A percentile compares a stretch with the other conserved stretches of the same genome.
Conservation (phyloP, 352 stramenopile genomes). For the Blastocystis sp. region DNA sequence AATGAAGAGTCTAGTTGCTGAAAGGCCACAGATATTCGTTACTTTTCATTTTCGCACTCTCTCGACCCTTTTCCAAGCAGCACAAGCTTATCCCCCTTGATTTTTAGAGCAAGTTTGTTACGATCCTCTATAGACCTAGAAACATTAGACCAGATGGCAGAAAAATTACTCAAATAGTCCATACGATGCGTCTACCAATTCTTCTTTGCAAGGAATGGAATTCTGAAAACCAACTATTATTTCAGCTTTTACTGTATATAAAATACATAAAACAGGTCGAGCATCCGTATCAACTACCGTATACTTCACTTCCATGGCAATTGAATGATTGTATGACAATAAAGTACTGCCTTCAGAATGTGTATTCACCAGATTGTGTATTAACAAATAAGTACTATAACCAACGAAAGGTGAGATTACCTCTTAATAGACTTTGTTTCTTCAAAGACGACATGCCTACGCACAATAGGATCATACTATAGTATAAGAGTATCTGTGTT, state of each 20-base stretch:
- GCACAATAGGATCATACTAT: constrained; percentile 62
- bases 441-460: constrained; percentile 61
- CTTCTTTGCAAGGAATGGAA: constrained; percentile 47
- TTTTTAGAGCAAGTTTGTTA: neutral
- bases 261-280: neutral
- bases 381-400: neutral
- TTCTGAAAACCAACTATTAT: constrained; percentile 59
- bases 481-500: neutral
- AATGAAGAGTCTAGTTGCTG: neutral
- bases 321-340: too few species aligned
- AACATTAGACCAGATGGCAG: neutral
- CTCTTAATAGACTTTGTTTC: constrained; percentile 63
- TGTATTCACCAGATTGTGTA: neutral
- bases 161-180: neutral
- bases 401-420: neutral
- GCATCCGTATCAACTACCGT: neutral
- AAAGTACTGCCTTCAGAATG: too few species aligned
- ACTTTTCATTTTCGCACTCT: neutral
- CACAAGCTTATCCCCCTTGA: neutral
- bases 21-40: neutral
- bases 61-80: neutral
- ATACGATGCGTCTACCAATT: neutral
- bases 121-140: constrained; percentile 26
- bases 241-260: neutral
- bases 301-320: neutral